Evolutionary conservation across 139 green algal species (phyloP).

Genomic region (Zygnema cylindricum): DNA sequence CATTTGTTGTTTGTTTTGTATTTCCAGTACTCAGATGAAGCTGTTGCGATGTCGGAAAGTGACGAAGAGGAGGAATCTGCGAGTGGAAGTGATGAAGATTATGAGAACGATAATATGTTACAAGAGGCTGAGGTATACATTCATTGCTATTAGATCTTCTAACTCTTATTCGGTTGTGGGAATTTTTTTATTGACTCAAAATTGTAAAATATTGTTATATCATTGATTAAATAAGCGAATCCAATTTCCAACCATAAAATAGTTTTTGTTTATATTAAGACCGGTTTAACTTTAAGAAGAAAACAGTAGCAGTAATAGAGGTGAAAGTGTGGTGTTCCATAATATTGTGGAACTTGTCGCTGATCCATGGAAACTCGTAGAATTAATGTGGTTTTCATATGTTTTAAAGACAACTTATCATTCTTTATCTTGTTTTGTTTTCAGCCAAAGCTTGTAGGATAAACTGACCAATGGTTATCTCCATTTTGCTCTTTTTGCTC

Average conservation of each 20-base stretch:
- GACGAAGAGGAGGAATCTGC: not conserved
- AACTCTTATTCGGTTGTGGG: not conserved
- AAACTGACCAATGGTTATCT: not conserved
- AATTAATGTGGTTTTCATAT: conserved; percentile 6
- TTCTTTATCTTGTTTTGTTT: not conserved
- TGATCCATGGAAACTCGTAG: not conserved
- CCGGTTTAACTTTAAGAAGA: not conserved
- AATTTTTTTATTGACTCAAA: not conserved
- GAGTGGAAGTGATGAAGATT: not conserved
- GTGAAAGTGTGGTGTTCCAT: too few relatives aligned
- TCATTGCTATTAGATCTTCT: too few relatives aligned
- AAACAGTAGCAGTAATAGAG: not conserved
- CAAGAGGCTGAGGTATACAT: not conserved
- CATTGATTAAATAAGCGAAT: not conserved
- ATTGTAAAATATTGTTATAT: not conserved
- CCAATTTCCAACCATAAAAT: not conserved
- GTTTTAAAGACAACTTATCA: not conserved
- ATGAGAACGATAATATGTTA: not conserved
- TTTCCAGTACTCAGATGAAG: too few relatives aligned
- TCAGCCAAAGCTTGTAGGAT: not conserved
- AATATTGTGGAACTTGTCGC: not conserved
- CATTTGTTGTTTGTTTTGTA: too few relatives aligned
- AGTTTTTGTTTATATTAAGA: too few relatives aligned
- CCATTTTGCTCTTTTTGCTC: not conserved
- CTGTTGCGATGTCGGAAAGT: not conserved